Evolutionary conservation across 2,329 filamentous ascomycete species (phyloP).

Genomic region (Aulographum hederae): DNA sequence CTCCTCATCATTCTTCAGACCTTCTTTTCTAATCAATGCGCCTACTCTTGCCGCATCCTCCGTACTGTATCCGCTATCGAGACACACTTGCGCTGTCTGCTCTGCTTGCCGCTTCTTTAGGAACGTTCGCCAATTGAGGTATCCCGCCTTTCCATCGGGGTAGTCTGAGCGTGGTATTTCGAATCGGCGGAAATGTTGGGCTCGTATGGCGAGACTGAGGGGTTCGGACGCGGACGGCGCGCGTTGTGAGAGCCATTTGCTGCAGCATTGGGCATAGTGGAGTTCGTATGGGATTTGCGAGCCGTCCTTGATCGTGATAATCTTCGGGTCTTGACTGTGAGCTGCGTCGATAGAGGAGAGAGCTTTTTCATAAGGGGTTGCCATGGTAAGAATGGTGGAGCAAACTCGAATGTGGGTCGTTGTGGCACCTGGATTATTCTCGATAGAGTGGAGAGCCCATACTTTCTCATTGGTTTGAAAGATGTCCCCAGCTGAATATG

Average conservation of each 20-base stretch:
- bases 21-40: constrained; percentile 62
- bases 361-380: constrained; percentile 19
- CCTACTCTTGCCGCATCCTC: constrained; percentile 45
- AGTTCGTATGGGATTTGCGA: constrained; percentile 52
- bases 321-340: constrained; percentile 48
- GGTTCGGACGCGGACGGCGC: constrained; percentile 43
- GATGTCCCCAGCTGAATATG: too few species aligned
- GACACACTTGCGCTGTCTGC: constrained; percentile 35
- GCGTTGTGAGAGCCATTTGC: constrained; percentile 46
- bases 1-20: constrained; percentile 43
- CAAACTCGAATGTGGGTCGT: too few species aligned
- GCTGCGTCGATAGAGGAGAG: constrained; percentile 55
- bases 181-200: constrained; percentile 76
- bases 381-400: too few species aligned
- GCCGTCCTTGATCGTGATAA: constrained; percentile 25
- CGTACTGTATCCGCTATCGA: constrained; percentile 27
- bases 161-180: constrained; percentile 58
- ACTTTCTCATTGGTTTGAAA: too few species aligned
- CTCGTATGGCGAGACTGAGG: constrained; percentile 59
- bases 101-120: constrained; percentile 56
- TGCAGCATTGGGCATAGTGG: constrained; percentile 68
- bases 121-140: constrained; percentile 61
- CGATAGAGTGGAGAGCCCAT: too few species aligned
- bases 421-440: too few species aligned
- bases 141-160: constrained; percentile 57